Base-by-base conservation (phyloP, 2,329 filamentous ascomycete species). In the Colletotrichum eremochloae region DNA sequence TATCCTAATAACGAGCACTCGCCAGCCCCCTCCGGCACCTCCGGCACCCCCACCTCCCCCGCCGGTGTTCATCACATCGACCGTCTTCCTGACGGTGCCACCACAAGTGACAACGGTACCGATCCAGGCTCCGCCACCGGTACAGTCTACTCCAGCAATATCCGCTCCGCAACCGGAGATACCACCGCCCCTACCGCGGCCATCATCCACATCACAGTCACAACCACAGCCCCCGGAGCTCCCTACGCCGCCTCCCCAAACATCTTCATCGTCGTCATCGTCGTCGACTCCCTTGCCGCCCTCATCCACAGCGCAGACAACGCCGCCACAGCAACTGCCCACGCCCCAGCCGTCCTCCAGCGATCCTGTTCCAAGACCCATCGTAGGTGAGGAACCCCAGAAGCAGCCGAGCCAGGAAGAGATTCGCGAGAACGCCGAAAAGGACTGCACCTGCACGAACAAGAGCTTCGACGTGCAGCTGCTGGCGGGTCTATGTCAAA, bases 381-480 rank as follows among this genome's bases (percentile, higher is more conserved):
- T 80, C 42, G 81, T 58, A 38, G 24, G 48, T 1, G 46, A 31
- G 29, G 62, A 40, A 1, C 53, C 66, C 7, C 55, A 53, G 44
- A 75, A 58, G 38, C 33, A 67, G 58, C 74, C 74, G 14, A 63
- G 53, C 5, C 75, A 71, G 64, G 76, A 74, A 24, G 61, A 53
- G 29, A 61, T 65, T 44, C 73, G 72, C 38, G 75, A 76, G 42
- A 74, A 76, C 20, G 77, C 77, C 1, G 83, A 84, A 68, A 75
- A 77, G 63, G 73, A 78, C 18, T 84, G 83, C 63, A 80, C 83
- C 5, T 84, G 83, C 63, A 63, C 73, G 9, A 84, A 84, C 63
- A 74, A 76, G 65, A 84, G 83, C 74, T 84, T 84, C 63, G 77
- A 84, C 57, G 83, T 84, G 15, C 76, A 79, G 44, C 73, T 76